Evolutionary conservation across 345 rosid species (phyloP), one percentile per base, ranked within the genome.

Genomic region (Hibiscus tridactylites): DNA sequence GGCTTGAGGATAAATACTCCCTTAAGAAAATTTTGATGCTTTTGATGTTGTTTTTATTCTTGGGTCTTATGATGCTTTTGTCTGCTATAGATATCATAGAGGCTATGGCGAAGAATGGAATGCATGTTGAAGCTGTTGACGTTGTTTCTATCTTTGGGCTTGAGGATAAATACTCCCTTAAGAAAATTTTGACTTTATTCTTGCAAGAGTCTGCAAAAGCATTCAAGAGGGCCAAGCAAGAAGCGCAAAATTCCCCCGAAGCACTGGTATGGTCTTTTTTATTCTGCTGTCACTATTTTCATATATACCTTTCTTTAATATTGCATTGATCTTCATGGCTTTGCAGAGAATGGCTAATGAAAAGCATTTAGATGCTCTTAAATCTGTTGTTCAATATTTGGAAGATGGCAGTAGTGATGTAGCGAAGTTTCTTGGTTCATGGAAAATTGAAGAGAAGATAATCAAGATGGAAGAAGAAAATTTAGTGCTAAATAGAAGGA

Each of bases 111-210:
- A 87, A 78, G 83, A 83, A 73, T 61, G 85, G 87, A 64, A 75
- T 77, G 83, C 81, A 79, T 74, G 70, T 86, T 19, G 86, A 90
- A 72, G 92, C 96, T 69, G 82, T 88, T 68, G 90, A 90, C 75
- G 70, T 88, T 73, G 85, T 85, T 61, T 76, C 67, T 59, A 76
- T 78, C 71, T 87, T 92, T 42, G 85, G 84, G 31, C 73, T 90
- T 56, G 92, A 85, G 73, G 89, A 85, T 42, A 85, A 71, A 79
- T 85, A 83, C 77, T 77, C 94, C 53, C 85, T 89, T 70, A 75
- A 79, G 65, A 73, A 76, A 61, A 62, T 92, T 71, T 76, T 92
- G 79, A 81, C 65, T 71, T 67, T 85, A 42, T 79, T 82, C 77
- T 72, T 92, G 70, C 85, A 54, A 67, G 88, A 75, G 70, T 73